Percentiles rank a stretch among this genome's conserved stretches.
These are phyloP conservation scores for Austropuccinia psidii DNA, from an alignment of 1,284 basidiomycete genomes.

Conservation along the genomic window DNA sequence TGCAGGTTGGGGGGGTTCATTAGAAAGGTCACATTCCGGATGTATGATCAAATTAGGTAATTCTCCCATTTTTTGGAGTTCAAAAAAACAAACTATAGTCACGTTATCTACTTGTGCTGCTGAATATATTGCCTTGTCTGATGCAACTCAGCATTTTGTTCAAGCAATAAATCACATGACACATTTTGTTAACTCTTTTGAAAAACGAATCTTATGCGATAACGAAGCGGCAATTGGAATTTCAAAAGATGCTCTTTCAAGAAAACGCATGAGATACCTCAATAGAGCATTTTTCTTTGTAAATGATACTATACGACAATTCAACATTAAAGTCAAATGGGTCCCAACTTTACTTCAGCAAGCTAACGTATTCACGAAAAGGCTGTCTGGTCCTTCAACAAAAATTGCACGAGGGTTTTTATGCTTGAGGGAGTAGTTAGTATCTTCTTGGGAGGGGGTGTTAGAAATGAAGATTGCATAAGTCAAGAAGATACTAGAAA, in stretches of 20 bases:
- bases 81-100: no score
- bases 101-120: conserved; percentile 5
- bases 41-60: no score
- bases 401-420: no score
- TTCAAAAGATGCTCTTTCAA: background rate
- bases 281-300: background rate
- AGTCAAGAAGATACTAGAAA: no score
- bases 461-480: no score
- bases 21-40: no score
- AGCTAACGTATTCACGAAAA: background rate
- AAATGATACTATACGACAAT: background rate
- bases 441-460: no score
- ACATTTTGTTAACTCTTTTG: no score
- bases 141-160: background rate
- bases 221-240: conserved; percentile 2
- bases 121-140: conserved; percentile 1
- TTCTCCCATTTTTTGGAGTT: no score
- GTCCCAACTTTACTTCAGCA: background rate
- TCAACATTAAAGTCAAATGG: background rate
- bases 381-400: conserved; percentile 1
- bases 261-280: background rate
- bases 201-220: background rate
- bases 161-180: no score
- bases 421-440: no score
- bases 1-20: background rate